These are phyloP conservation scores for Verruconis gallopava DNA, from an alignment of 2,329 filamentous ascomycete species.

Conservation along the genomic window DNA sequence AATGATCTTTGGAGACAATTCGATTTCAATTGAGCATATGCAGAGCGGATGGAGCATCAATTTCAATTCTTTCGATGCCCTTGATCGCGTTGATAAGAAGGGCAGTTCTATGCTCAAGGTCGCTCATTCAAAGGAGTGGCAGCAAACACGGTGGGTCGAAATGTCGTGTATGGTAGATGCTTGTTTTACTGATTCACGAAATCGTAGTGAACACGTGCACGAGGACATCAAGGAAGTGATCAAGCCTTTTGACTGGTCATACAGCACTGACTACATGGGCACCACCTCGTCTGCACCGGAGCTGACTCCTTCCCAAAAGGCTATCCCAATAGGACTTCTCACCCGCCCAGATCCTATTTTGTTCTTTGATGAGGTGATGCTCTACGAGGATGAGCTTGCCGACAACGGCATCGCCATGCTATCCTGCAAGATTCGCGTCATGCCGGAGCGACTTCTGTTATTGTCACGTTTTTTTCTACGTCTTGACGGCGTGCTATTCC, in stretches of 20 bases:
- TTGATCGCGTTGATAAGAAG: slow-evolving; percentile 90
- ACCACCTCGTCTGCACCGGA: slow-evolving; percentile 29
- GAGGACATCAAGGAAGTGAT: slow-evolving; percentile 85
- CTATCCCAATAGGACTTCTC: slow-evolving; percentile 75
- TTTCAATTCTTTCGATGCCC: slow-evolving; percentile 77
- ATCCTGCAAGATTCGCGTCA: slow-evolving; percentile 84
- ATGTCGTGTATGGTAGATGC: not conserved
- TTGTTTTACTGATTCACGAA: slow-evolving; percentile 1
- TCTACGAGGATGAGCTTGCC: slow-evolving; percentile 95
- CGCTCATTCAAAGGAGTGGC: slow-evolving; percentile 84
- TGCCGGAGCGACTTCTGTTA: slow-evolving; percentile 76
- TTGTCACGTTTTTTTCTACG: slow-evolving; percentile 84
- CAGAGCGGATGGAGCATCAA: slow-evolving; percentile 62
- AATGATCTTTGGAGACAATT: slow-evolving; percentile 99
- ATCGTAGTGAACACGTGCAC: slow-evolving; percentile 57
- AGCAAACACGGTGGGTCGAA: slow-evolving; percentile 45
- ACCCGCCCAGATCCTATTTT: slow-evolving; percentile 84
- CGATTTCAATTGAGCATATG: slow-evolving; percentile 61
- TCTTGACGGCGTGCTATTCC: slow-evolving; percentile 76
- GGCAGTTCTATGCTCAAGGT: slow-evolving; percentile 84
- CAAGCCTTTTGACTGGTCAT: slow-evolving; percentile 96
- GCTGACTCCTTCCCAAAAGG: slow-evolving; percentile 33
- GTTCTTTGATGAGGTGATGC: slow-evolving; percentile 90
- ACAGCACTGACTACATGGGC: slow-evolving; percentile 77
- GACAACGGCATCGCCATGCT: slow-evolving; percentile 91